Evolutionary conservation across 2,329 filamentous ascomycete genomes (phyloP), one percentile per base, ranked within the genome.

Genomic region (Annulohypoxylon truncatum): DNA sequence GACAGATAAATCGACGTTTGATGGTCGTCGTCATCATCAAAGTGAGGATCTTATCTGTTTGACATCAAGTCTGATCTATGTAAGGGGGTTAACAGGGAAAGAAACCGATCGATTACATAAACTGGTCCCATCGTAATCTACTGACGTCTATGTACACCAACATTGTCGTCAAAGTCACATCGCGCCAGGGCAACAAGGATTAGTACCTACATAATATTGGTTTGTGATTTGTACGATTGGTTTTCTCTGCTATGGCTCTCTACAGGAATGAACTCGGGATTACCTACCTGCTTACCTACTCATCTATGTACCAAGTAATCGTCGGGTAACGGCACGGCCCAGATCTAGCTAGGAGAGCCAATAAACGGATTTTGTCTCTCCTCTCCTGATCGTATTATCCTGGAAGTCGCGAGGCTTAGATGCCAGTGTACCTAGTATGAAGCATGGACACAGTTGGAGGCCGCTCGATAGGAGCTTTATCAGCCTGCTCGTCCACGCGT

Each of bases 201-300:
- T n/a, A 5, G 12, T 33, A 40, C 29, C 22, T 18, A 40, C 29
- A 29, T 18, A 33, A 18, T 46, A 53, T 20, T 47, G 53, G 42
- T 47, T 58, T 57, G n/a, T 60, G 64, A 67, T 67, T 63, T 63
- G 38, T 67, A 62, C 62, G 35, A 60, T 10, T 44, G 6, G 7
- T 24, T 10, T 4, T 57, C 22, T 28, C 15, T 31, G 10, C 22
- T 33, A 22, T 52, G n/a, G 18, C 22, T 22, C 33, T 28, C 33
- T 35, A 40, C 33, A 40, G 46, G 20, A 55, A 46, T 56, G 53
- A 9, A 35, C 22, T 54, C 26, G 52, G 29, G 42, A 35, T 38
- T 53, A 53, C 7, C 26, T 7, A 3, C 7, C 2, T 8, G 18
- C 38, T 42, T 42, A 42, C 38, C 7, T 42, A 20, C 26, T 7